These are phyloP conservation scores for Quercus phellos DNA, from an alignment of 331 rosid species.

Conservation along the genomic window DNA sequence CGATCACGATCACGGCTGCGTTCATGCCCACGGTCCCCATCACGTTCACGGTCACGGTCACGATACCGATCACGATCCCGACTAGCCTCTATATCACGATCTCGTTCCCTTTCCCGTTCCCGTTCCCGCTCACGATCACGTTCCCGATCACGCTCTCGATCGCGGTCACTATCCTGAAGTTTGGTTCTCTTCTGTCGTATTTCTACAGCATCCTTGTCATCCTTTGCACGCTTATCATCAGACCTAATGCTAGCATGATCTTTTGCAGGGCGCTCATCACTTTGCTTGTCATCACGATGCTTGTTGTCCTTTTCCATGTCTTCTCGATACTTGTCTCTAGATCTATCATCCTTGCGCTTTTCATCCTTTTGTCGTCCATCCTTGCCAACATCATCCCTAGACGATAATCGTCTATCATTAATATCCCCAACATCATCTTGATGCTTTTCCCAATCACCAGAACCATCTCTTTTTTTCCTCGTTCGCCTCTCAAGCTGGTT, in stretches of 20 bases:
- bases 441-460: constrained; percentile 51
- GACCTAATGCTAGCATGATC: constrained; percentile 54
- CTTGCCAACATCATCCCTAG: constrained; percentile 58
- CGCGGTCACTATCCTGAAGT: constrained; percentile 57
- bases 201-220: constrained; percentile 60
- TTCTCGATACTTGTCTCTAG: constrained; percentile 60
- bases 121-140: constrained; percentile 38
- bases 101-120: constrained; percentile 46
- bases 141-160: constrained; percentile 29
- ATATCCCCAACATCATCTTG: constrained; percentile 54
- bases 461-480: constrained; percentile 66
- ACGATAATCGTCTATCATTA: constrained; percentile 44
- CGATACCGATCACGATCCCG: constrained; percentile 46
- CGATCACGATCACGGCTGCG: constrained; percentile 8
- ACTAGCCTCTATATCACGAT: constrained; percentile 42
- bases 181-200: constrained; percentile 64
- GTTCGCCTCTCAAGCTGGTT: constrained; percentile 54
- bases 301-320: constrained; percentile 64
- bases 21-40: constrained; percentile 1
- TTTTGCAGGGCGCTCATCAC: constrained; percentile 55
- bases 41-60: constrained; percentile 40
- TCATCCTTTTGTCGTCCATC: constrained; percentile 75
- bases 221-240: constrained; percentile 63
- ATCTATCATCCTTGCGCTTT: constrained; percentile 75
- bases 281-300: constrained; percentile 62